Base-by-base conservation (phyloP, 306 rosid genomes). In the Trifolium subterraneum region DNA sequence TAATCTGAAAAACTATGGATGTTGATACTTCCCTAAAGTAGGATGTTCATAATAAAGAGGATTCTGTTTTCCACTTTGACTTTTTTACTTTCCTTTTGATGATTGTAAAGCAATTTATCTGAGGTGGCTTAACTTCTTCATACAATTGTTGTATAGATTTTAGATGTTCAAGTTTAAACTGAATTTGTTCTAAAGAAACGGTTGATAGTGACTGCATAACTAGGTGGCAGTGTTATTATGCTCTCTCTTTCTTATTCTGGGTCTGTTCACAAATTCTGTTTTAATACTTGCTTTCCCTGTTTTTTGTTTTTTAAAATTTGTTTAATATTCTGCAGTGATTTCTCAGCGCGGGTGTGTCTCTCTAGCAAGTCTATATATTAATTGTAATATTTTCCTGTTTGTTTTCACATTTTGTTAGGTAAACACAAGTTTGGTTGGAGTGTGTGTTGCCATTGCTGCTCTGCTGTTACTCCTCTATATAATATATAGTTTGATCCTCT, bases 381-480 rank as follows among this genome's bases (percentile, higher is more conserved):
- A 38, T 71, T 74, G 52, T 64, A 77, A 73, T 47, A 11, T 64
- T 78, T 76, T 73, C 47, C 39, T 58, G 55, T 70, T 58, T 70
- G 10, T 73, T 77, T 55, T 33, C 25, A 44, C 54, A 45, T 35
- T 65, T 78, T 75, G 66, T 73, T 70, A 78, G 85, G 79, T 70
- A 47, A 47, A 36, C 70, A 41, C 68, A 84, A 74, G 73, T 33
- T 70, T 78, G 25, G 48, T 65, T 66, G n/a, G 25, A 47, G 64
- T 15, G 33, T 55, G 56, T 3, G 25, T 35, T 65, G 62, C 64
- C 45, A 19, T 25, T 78, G 66, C 64, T 76, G 65, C 27, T 71
- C 35, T 67, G 48, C 31, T 67, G 39, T 47, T 77, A 16, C 68
- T 60, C 71, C 27, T 77, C 22, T 77, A 6, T 64, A 22, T 27